Conservation (phyloP, 352 stramenopile species). For the Globisporangium nunn region DNA sequence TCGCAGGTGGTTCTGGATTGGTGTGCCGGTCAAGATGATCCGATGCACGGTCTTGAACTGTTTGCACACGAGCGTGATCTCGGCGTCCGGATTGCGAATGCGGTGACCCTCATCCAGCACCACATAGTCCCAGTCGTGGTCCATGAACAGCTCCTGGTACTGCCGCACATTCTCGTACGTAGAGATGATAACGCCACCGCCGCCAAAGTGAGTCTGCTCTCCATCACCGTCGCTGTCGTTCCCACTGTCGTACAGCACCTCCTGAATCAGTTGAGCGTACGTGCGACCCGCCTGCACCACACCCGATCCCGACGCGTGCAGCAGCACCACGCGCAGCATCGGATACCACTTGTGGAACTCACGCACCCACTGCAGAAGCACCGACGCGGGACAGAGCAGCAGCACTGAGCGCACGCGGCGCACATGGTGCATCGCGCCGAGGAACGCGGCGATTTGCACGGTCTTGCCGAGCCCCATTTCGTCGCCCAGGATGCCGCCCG, state of each 20-base stretch:
- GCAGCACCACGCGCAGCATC: slow-evolving; percentile 78
- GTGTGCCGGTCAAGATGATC: slow-evolving; percentile 90
- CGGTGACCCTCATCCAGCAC: slow-evolving; percentile 98
- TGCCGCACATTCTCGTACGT: slow-evolving; percentile 96
- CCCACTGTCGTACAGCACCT: slow-evolving; percentile 28
- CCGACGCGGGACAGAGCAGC: slow-evolving; percentile 93
- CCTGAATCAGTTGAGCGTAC: slow-evolving; percentile 57
- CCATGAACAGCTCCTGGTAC: slow-evolving; percentile 86
- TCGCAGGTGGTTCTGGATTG: slow-evolving; percentile 92
- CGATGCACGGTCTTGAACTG: slow-evolving; percentile 86
- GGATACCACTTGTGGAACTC: slow-evolving; percentile 93
- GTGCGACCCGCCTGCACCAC: slow-evolving; percentile 30
- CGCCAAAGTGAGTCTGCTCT: background rate
- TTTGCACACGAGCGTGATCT: slow-evolving; percentile 95
- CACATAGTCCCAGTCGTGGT: slow-evolving; percentile 95
- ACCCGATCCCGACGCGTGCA: slow-evolving; percentile 83
- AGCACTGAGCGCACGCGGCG: slow-evolving; percentile 68
- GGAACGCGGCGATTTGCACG: slow-evolving; percentile 87
- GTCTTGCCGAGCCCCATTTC: slow-evolving; percentile 98
- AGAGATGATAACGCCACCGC: slow-evolving; percentile 86
- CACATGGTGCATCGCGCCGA: slow-evolving; percentile 61
- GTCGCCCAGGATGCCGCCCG: slow-evolving; percentile 95
- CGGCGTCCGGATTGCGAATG: slow-evolving; percentile 97
- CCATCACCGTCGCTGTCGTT: slow-evolving; percentile 2
- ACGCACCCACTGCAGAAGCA: slow-evolving; percentile 94